Evolutionary conservation across 2,329 filamentous ascomycete genomes (phyloP), one percentile per base, ranked within the genome.

Genomic region (Stylonectria norvegica): DNA sequence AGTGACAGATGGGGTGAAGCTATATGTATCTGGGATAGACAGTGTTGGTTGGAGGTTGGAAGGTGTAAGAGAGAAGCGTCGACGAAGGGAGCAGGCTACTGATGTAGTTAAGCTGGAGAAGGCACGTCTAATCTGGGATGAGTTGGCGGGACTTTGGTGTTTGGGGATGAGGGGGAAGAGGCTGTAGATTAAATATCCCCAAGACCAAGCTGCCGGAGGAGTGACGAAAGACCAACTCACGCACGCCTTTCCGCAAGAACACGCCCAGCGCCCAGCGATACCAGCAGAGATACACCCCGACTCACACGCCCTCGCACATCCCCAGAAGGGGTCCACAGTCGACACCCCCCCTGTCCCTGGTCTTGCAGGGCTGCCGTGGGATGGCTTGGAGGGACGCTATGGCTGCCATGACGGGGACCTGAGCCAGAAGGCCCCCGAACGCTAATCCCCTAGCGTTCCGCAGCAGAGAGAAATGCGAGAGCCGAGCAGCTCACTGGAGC

Each of bases 121-220:
- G 27, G 6, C 14, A 6, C 8, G 27, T 30, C 27, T 30, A 30
- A 18, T n/a, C 17, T 9, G 9, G 27, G 10, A 30, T 38, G 23
- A 37, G 33, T 22, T 35, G 20, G 5, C 18, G 33, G 14, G 19
- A 35, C 20, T 12, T 9, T 7, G 20, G 16, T 30, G 16, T 29
- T 31, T 8, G n/a, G 32, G 27, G 43, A 47, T 48, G 55, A 54
- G 49, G 52, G 56, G 54, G 55, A 57, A 47, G 55, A 56, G 45
- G 53, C 56, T 59, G 41, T 56, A 57, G 45, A 54, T 59, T 60
- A 60, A 59, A 59, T 60, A 57, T 60, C 50, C 45, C 46, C 48
- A 45, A 52, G 48, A 14, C 37, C 12, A 33, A 22, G 42, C 47
- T 52, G 48, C 38, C 44, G 34, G 35, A 42, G 25, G 43, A 25